Percentiles rank a stretch among this genome's conserved stretches.
Evolutionary conservation across 805 yeast genomes (phyloP).

Genomic region (Candida awuae): DNA sequence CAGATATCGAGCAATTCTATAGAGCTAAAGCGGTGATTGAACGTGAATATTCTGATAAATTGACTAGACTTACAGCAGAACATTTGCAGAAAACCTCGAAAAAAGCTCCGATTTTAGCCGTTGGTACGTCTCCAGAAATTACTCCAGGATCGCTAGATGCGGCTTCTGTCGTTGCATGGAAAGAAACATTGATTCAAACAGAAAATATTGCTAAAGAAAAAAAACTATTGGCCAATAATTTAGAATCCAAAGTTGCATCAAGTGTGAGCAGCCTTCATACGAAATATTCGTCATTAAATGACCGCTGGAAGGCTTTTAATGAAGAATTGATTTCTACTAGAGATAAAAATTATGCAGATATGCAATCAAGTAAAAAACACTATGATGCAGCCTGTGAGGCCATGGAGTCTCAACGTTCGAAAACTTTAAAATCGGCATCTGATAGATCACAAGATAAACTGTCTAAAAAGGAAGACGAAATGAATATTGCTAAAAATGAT

Average conservation of each 20-base stretch:
- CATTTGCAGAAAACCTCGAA: constrained; percentile 73
- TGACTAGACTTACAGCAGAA: constrained; percentile 56
- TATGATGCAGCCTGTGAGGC: constrained; percentile 75
- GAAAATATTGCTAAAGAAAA: constrained; percentile 71
- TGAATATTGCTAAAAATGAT: constrained; percentile 82
- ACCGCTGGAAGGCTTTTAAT: constrained; percentile 50
- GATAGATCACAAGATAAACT: constrained; percentile 45
- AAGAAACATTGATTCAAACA: constrained; percentile 73
- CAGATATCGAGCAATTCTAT: constrained; percentile 76
- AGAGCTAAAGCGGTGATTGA: constrained; percentile 76
- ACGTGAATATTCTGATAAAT: constrained; percentile 67
- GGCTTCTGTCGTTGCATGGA: constrained; percentile 86
- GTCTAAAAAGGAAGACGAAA: constrained; percentile 59
- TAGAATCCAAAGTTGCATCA: constrained; percentile 51
- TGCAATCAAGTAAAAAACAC: constrained; percentile 57
- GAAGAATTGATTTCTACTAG: constrained; percentile 45
- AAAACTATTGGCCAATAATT: constrained; percentile 47
- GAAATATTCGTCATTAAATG: constrained; percentile 46
- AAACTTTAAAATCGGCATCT: constrained; percentile 50
- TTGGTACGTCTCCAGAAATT: constrained; percentile 82
- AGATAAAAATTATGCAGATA: constrained; percentile 44
- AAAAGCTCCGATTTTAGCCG: constrained; percentile 58
- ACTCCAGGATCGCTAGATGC: constrained; percentile 95
- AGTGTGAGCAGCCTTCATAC: constrained; percentile 48
- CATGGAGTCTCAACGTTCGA: constrained; percentile 75